A percentile compares a stretch with the other conserved stretches of the same genome.
phyloP scores from a whole-genome alignment of 1,284 basidiomycete genomes.

The Irpex sp. region DNA sequence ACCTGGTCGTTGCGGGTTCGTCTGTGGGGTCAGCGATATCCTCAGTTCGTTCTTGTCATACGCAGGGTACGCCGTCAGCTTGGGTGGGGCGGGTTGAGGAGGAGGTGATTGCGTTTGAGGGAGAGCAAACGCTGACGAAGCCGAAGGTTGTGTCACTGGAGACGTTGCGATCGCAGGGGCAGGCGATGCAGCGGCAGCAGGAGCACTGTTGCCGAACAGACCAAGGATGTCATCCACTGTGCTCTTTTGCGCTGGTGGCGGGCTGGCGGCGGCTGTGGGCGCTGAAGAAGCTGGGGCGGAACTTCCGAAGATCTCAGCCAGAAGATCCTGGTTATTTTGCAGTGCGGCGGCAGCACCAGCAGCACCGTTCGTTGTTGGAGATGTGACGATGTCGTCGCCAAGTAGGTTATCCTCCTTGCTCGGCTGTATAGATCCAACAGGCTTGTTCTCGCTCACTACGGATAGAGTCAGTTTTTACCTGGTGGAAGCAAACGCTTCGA shows the following conservation, averaged over 20 bases:
- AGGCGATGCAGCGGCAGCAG: conserved; percentile 22
- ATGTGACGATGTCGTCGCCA: conserved; percentile 63
- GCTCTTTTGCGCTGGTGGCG: conserved; percentile 48
- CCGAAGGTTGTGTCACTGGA: conserved; percentile 11
- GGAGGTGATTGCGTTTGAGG: conserved; percentile 34
- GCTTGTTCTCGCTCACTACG: conserved; percentile 88
- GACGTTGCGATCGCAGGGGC: conserved; percentile 23
- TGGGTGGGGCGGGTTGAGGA: conserved; percentile 40
- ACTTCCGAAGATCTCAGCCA: conserved; percentile 91
- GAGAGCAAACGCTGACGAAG: conserved; percentile 31
- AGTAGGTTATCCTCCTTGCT: conserved; percentile 82
- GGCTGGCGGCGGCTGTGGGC: conserved; percentile 30
- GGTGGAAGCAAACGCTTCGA: not conserved
- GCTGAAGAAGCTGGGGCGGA: conserved; percentile 38
- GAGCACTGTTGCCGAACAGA: conserved; percentile 63
- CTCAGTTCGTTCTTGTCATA: conserved; percentile 91
- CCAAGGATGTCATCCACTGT: conserved; percentile 90
- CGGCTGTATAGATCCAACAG: conserved; percentile 83
- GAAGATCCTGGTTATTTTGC: conserved; percentile 84
- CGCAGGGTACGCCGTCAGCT: conserved; percentile 74
- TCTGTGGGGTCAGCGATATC: conserved; percentile 88
- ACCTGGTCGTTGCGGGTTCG: conserved; percentile 75
- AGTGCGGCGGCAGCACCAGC: conserved; percentile 27
- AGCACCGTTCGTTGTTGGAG: conserved; percentile 35
- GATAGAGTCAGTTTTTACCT: not conserved